Evolutionary conservation across 371 early-diverging fungal species (phyloP), one percentile per base, ranked within the genome.

Genomic region (Rhizopus sp.): DNA sequence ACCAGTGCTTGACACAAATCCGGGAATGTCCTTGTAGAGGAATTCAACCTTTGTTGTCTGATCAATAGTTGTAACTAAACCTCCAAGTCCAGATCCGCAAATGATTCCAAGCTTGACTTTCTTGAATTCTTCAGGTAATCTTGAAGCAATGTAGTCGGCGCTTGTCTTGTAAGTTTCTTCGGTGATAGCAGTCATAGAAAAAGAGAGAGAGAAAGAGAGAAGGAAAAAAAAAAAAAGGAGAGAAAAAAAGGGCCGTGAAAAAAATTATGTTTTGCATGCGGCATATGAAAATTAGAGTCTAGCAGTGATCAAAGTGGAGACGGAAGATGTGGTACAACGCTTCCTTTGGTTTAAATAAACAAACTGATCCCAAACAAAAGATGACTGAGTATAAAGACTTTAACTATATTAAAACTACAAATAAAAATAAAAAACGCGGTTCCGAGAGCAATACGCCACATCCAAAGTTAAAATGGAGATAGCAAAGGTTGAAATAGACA

Each of bases 81-180:
- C 89, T 62, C 94, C 91, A 38, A 96, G 83, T 13, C 97, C 97
- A 41, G 91, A 89, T 40, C 97, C 97, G 70, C 97, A 96, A 65
- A 96, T 86, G 52, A 96, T 88, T 59, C 88, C 95, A 53, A 95
- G 77, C 58, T 86, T 77, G 44, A 69, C 70, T 33, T 50, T 56
- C 15, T 77, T 62, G 38, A 77, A 77, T 7, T 69, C 57, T 5
- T 68, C 58, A 2, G 80, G 77, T 4, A 80, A 46, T 2, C 50
- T 60, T 5, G 63, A 44, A 5, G 53, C 51, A 15, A 77, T 53
- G 52, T 60, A 77, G 1, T 68, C 55, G 1, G 55, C 57, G 47
- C 62, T 70, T 37, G 50, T 12, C 55, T 59, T 48, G 35, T 72
- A 72, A 41, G 67, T 63, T 50, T 64, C 59, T 59, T 75, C 70